Evolutionary conservation across 768 basidiomycete genomes (phyloP), one percentile per base, ranked within the genome.

Genomic region (Pilatotrama ljubarskyi): DNA sequence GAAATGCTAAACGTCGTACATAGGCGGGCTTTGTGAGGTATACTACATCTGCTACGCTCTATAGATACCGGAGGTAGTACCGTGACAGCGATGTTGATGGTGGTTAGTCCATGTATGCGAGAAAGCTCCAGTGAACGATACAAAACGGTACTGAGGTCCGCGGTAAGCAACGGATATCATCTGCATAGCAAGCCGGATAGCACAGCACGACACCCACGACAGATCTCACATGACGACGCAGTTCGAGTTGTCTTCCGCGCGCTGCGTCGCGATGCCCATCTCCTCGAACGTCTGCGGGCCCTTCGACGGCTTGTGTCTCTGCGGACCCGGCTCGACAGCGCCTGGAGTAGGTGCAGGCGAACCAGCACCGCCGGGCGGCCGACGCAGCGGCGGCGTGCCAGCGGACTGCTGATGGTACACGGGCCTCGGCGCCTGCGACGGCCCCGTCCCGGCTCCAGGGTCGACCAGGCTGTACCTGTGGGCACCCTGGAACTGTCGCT

Each of bases 231-330:
- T 95, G 64, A 97, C 82, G 35, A 91, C 75, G 77, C 94, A 96
- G 0, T 92, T 88, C 73, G 52, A 55, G 52, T 93, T 87, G 5
- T 91, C 84, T 68, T 93, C 85, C 43, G 84, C 82, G 68, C 89
- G 91, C 25, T 80, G 83, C 13, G 88, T 87, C 32, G 86, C 83
- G 68, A 94, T 88, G 0, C 95, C 95, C 94, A 97, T 95, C 78
- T 96, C 94, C 20, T 88, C 90, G 75, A 97, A 95, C 43, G 93
- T 95, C 68, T 87, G 80, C 1, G 90, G 83, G 1, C 86, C 81
- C 51, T 74, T 75, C 51, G 57, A 59, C 17, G 67, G 63, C 3
- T 65, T 63, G n/a, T 64, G 64, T 14, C 52, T 54, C 8, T 52
- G 62, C 20, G 62, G 54, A 46, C 17, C 48, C 51, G 55, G 42